Conservation (phyloP, 2,329 filamentous ascomycete species). For the Fusarium sp. region DNA sequence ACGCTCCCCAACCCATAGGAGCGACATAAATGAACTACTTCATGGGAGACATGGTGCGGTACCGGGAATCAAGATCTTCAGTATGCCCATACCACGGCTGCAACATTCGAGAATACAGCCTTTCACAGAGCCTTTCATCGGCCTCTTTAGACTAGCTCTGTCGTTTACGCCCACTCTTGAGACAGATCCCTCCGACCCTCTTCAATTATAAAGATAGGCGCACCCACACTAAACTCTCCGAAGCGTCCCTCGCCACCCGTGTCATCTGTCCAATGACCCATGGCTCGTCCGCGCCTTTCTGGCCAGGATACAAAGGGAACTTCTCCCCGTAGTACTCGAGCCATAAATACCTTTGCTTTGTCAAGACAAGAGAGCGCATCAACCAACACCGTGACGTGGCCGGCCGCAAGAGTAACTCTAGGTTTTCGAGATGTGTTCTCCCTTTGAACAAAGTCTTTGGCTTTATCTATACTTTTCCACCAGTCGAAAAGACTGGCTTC, state of each 20-base stretch:
- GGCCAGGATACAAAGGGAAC: not conserved
- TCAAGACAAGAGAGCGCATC: not conserved
- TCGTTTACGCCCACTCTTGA: too few relatives aligned
- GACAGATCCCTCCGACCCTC: not conserved
- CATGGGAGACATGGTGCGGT: too few relatives aligned
- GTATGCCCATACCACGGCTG: too few relatives aligned
- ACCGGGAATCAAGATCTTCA: not conserved
- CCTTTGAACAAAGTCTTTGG: not conserved
- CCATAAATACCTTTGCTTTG: not conserved
- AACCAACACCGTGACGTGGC: slow-evolving; percentile 1
- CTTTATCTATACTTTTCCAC: slow-evolving; percentile 7
- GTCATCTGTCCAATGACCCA: slow-evolving; percentile 8
- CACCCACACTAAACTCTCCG: slow-evolving; percentile 8
- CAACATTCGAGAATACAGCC: too few relatives aligned
- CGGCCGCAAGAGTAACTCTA: not conserved
- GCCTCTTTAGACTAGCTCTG: too few relatives aligned
- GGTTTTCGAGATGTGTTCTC: not conserved
- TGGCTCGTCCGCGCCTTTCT: not conserved
- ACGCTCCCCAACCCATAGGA: too few relatives aligned
- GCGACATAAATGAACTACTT: too few relatives aligned
- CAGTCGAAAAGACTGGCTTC: slow-evolving; percentile 5
- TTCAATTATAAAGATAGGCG: slow-evolving; percentile 1
- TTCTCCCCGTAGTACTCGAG: not conserved
- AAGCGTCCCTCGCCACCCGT: not conserved
- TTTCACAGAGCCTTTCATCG: too few relatives aligned